Evolutionary conservation across 495 filamentous ascomycete genomes (phyloP), one percentile per base, ranked within the genome.

Genomic region (Venustampulla echinocandica): DNA sequence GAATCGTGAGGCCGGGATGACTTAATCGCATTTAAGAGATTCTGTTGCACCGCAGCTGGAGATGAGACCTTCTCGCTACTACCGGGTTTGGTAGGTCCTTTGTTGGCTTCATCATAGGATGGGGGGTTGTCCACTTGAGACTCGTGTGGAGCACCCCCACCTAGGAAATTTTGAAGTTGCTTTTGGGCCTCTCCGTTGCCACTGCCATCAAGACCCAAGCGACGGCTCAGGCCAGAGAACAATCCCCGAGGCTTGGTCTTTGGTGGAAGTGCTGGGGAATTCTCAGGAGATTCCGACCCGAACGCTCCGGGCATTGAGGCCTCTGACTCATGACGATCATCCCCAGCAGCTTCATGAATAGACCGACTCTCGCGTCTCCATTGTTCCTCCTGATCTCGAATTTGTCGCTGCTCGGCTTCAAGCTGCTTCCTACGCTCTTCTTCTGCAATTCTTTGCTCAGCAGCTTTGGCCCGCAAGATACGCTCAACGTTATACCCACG

Each of bases 401-500:
- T 64, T 17, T 64, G 68, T 56, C 76, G 75, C 36, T 69, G 68
- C 58, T 96, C 86, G 42, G 82, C 80, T 36, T 93, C 87, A 11
- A 88, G 49, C 32, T 87, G 79, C 55, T 82, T 85, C 58, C 81
- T 76, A 14, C 84, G 75, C 50, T 84, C 76, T 55, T 87, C 81
- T 53, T 96, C 86, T 4, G 86, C 88, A 54, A 96, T 80, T 21
- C 84, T 74, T 11, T 84, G 82, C 60, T 97, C 89, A 4, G 82
- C 82, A 10, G 81, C 87, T 63, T 88, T 90, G 24, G 80, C 78
- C 23, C 83, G 77, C 15, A 99, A 70, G 55, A 97, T 95, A 13
- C 92, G 80, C 45, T 92, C 85, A 32, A 97, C 92, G 53, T 99
- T 97, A 66, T 92, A 95, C 3, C 92, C 92, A 47, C 89, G 84